A percentile compares a stretch with the other conserved stretches of the same genome.
These are phyloP conservation scores for Obba rivulosa DNA, from an alignment of 768 basidiomycete genomes.

Conservation along the genomic window DNA sequence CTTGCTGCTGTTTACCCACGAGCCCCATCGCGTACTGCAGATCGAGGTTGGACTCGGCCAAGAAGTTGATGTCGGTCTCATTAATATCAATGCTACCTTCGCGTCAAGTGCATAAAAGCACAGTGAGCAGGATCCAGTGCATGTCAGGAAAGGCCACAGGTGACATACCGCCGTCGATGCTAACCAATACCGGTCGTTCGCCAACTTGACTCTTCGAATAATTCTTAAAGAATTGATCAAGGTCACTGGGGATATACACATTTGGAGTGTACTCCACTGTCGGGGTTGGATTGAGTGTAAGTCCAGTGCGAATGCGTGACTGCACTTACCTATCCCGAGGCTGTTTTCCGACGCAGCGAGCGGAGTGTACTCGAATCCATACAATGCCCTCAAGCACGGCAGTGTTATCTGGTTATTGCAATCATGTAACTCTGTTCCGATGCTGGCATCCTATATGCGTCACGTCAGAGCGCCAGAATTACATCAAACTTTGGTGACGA, in stretches of 20 bases:
- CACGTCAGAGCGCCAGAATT: background rate
- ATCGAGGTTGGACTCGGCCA: constrained; percentile 68
- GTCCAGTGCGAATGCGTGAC: background rate
- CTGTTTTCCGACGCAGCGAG: constrained; percentile 20
- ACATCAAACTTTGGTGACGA: background rate
- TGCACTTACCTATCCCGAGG: constrained; percentile 26
- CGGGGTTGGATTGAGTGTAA: background rate
- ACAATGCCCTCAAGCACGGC: constrained; percentile 26
- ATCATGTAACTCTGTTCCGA: constrained; percentile 12
- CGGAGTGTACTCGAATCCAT: constrained; percentile 23
- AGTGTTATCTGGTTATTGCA: constrained; percentile 27
- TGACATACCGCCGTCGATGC: constrained; percentile 30
- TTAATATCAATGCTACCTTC: constrained; percentile 5
- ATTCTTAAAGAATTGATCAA: constrained; percentile 38
- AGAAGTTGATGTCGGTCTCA: constrained; percentile 36
- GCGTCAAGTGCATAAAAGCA: background rate
- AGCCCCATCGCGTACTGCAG: constrained; percentile 63
- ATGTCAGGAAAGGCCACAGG: background rate
- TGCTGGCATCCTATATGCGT: background rate
- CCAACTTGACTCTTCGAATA: constrained; percentile 37
- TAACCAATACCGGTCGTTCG: constrained; percentile 30
- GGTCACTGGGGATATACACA: constrained; percentile 35
- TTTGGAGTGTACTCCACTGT: constrained; percentile 40
- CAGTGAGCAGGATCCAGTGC: constrained; percentile 13
- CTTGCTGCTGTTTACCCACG: constrained; percentile 13